Evolutionary conservation across 305 asterid species (phyloP).

Genomic region (Solanum hybrid): DNA sequence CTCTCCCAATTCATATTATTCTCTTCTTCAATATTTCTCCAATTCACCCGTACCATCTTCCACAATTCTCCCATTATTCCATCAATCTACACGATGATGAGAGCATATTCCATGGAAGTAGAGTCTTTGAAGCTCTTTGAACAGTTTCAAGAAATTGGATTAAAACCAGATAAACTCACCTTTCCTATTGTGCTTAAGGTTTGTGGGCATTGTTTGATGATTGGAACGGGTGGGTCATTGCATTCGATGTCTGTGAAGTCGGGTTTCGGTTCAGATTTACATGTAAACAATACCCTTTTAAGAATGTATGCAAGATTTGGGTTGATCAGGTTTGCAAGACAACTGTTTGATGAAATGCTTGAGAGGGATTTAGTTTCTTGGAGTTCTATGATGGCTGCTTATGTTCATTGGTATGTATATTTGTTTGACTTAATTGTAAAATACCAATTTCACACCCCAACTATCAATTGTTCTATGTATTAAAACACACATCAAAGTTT

Average conservation of each 20-base stretch:
- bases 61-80: constrained; percentile 32
- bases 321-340: constrained; percentile 18
- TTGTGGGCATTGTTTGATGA: constrained; percentile 47
- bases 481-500: neutral
- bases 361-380: constrained; percentile 55
- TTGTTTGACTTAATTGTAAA: neutral
- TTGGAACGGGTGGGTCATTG: constrained; percentile 39
- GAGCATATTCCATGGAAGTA: constrained; percentile 31
- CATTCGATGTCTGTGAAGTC: constrained; percentile 40
- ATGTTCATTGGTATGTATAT: constrained; percentile 44
- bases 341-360: constrained; percentile 54
- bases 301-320: constrained; percentile 39
- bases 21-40: constrained; percentile 36
- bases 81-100: constrained; percentile 44
- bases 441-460: neutral
- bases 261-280: constrained; percentile 34
- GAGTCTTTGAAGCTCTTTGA: constrained; percentile 30
- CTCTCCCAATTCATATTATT: constrained; percentile 40
- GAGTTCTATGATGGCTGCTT: constrained; percentile 64
- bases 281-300: constrained; percentile 42
- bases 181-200: constrained; percentile 52
- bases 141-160: constrained; percentile 9
- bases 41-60: constrained; percentile 30
- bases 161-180: constrained; percentile 37
- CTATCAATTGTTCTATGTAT: neutral